These are phyloP conservation scores for Sporothrix brasiliensis DNA, from an alignment of 2,329 filamentous ascomycete species.

Conservation along the genomic window DNA sequence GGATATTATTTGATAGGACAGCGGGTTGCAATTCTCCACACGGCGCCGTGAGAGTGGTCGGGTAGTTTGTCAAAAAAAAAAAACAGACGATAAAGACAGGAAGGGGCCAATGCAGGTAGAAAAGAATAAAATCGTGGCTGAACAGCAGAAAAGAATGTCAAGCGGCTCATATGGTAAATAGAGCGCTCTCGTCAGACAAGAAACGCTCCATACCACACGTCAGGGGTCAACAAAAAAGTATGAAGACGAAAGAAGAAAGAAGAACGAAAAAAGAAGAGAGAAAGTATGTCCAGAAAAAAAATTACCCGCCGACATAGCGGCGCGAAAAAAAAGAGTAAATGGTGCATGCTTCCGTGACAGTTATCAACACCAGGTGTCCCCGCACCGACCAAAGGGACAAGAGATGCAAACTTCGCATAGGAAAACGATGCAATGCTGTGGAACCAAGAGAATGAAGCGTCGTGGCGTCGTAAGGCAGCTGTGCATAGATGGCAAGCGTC, in stretches of 20 bases:
- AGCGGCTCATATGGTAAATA: neutral
- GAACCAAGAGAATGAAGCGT: neutral
- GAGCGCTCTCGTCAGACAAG: too few species aligned
- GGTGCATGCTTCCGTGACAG: neutral
- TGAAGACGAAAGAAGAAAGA: too few species aligned
- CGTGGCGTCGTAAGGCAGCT: constrained; percentile 1
- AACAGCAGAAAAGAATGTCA: neutral
- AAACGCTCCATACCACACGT: too few species aligned
- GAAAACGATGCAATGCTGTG: neutral
- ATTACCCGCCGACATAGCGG: too few species aligned
- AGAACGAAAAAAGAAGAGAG: too few species aligned
- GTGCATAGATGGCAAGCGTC: neutral
- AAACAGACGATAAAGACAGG: neutral
- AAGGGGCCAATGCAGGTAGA: neutral
- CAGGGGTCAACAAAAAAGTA: too few species aligned
- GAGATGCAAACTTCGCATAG: neutral
- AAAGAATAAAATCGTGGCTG: neutral
- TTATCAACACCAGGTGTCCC: neutral
- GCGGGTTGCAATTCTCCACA: neutral
- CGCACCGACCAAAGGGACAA: neutral
- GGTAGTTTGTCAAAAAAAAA: neutral
- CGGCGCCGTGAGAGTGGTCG: neutral
- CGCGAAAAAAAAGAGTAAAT: too few species aligned
- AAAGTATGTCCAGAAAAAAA: too few species aligned
- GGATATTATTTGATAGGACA: neutral